These are phyloP conservation scores for Gossypioides kirkii DNA, from an alignment of 345 rosid species.

Conservation along the genomic window DNA sequence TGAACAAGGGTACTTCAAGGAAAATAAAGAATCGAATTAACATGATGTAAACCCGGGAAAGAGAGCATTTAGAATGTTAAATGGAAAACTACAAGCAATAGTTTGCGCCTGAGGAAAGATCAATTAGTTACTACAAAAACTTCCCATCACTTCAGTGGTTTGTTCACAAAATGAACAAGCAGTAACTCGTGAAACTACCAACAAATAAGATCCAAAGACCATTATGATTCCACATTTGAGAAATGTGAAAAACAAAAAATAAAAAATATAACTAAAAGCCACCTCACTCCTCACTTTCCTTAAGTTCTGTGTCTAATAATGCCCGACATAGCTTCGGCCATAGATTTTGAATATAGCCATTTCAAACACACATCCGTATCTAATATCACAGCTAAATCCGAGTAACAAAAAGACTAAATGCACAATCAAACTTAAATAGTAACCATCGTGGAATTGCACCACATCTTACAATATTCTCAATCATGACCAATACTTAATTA, in stretches of 20 bases:
- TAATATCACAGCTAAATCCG: slow-evolving; percentile 20
- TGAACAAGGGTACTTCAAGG: background rate
- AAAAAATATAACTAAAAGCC: background rate
- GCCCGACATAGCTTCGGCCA: background rate
- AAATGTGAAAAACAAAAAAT: background rate
- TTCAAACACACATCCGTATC: background rate
- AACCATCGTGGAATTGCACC: background rate
- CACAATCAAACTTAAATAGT: background rate
- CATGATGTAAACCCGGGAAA: background rate
- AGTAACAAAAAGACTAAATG: background rate
- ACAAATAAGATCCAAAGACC: background rate
- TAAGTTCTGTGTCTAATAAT: background rate
- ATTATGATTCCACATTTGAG: background rate
- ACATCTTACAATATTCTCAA: background rate
- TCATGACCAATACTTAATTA: background rate
- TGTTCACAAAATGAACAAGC: background rate
- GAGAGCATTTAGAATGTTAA: background rate
- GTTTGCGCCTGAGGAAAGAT: background rate
- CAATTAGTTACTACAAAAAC: background rate
- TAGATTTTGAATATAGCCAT: background rate
- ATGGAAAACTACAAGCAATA: background rate
- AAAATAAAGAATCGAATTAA: background rate
- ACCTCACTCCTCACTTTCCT: background rate
- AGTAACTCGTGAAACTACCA: background rate
- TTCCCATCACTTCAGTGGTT: background rate